These are phyloP conservation scores for Cyclostephanos invisitatus DNA, from an alignment of 108 stramenopile species.

Conservation along the genomic window DNA sequence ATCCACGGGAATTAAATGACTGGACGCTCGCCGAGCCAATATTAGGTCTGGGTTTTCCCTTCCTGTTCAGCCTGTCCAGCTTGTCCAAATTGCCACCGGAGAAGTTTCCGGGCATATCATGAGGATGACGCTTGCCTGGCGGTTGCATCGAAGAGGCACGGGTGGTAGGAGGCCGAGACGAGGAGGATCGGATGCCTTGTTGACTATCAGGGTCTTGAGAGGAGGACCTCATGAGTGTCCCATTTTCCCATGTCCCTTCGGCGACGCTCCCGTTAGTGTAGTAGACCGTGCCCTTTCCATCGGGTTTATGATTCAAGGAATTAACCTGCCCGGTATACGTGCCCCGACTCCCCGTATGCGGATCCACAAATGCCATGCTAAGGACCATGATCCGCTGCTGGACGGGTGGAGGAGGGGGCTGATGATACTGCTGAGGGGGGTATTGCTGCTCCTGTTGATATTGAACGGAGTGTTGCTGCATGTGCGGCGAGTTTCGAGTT, in stretches of 20 bases:
- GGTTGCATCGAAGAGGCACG: neutral
- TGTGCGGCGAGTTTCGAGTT: too few relatives aligned
- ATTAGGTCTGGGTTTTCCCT: neutral
- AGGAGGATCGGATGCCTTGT: neutral
- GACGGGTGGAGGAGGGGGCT: conserved; percentile 1
- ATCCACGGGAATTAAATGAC: conserved; percentile 33
- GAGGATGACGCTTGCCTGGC: neutral
- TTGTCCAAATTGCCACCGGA: conserved; percentile 24
- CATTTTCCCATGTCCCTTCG: conserved; percentile 41
- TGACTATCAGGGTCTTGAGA: neutral
- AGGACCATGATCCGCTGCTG: conserved; percentile 40
- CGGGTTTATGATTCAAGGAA: conserved; percentile 39
- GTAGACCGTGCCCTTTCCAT: conserved; percentile 45
- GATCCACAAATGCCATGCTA: conserved; percentile 35
- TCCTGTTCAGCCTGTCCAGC: conserved; percentile 21
- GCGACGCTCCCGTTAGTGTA: conserved; percentile 38
- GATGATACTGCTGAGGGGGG: neutral
- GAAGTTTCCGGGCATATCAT: neutral
- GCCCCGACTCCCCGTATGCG: conserved; percentile 28
- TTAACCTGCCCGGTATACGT: conserved; percentile 45
- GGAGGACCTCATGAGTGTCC: conserved; percentile 6
- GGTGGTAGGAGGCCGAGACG: too few relatives aligned
- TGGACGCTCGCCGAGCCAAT: conserved; percentile 17
- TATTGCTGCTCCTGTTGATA: conserved; percentile 2
- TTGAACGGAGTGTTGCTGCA: neutral